Conservation (phyloP, 2,329 filamentous ascomycete genomes). For the Aspergillus fructus region DNA sequence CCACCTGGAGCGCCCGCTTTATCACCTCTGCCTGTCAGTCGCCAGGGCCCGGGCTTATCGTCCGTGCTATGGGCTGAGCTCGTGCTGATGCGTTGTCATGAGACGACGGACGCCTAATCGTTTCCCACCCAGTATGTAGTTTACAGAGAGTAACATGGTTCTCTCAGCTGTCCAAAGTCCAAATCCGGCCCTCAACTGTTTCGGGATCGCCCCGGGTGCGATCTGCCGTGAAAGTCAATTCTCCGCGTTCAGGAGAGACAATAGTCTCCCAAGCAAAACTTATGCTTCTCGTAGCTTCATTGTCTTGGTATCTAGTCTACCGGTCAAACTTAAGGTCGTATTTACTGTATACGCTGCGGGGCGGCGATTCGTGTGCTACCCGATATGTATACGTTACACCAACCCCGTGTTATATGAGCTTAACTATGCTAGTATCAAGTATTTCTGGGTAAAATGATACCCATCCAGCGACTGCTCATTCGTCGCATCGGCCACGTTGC, state of each 20-base stretch:
- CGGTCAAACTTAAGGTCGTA: neutral
- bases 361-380: neutral
- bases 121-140: too few relatives aligned
- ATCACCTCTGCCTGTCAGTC: neutral
- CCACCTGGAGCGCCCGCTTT: constrained; percentile 6
- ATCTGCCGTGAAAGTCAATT: neutral
- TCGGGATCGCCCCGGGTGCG: neutral
- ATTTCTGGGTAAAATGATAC: neutral
- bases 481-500: neutral
- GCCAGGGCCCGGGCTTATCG: constrained; percentile 9
- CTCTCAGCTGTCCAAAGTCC: too few relatives aligned
- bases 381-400: neutral
- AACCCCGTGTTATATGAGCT: neutral
- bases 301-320: neutral
- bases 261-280: neutral
- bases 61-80: neutral
- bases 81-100: neutral
- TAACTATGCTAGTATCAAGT: neutral
- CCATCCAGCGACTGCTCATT: neutral
- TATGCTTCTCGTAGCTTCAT: neutral
- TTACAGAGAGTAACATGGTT: too few relatives aligned
- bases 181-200: neutral
- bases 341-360: neutral
- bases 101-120: neutral
- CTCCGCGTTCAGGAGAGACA: neutral